Conservation (phyloP, 2,329 filamentous ascomycete genomes). For the Trichoderma afroharzianum region DNA sequence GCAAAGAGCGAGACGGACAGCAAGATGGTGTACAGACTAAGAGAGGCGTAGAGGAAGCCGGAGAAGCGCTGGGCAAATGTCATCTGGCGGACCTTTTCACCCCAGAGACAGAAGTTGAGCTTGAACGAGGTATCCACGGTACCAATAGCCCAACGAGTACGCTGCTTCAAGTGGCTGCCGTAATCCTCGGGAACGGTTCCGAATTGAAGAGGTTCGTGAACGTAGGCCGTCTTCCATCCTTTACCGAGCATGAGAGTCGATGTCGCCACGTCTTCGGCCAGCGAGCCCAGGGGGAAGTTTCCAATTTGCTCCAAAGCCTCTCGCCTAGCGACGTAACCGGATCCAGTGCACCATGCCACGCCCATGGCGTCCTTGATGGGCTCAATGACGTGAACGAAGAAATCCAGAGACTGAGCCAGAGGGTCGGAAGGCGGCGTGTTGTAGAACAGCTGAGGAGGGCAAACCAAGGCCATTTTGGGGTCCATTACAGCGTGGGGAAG, state of each 20-base stretch:
- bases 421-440: constrained; percentile 58
- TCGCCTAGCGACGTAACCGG: constrained; percentile 58
- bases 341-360: constrained; percentile 63
- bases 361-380: constrained; percentile 49
- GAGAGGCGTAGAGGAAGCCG: constrained; percentile 54
- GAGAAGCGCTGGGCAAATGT: constrained; percentile 55
- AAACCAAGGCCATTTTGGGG: constrained; percentile 55
- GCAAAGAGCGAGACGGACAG: constrained; percentile 53
- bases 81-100: constrained; percentile 51
- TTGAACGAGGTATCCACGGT: constrained; percentile 58
- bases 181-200: constrained; percentile 58
- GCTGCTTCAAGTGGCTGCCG: constrained; percentile 53
- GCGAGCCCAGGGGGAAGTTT: constrained; percentile 56
- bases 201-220: constrained; percentile 58
- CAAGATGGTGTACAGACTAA: constrained; percentile 54
- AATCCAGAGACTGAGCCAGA: constrained; percentile 54
- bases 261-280: constrained; percentile 59
- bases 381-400: constrained; percentile 54
- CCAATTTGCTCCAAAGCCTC: constrained; percentile 58
- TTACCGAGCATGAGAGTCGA: constrained; percentile 56
- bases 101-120: constrained; percentile 57
- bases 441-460: constrained; percentile 61
- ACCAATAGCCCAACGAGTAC: constrained; percentile 53
- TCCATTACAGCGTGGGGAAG: constrained; percentile 59
- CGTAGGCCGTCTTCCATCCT: constrained; percentile 60